Base-by-base conservation (phyloP, 371 early-diverging fungal genomes). In the Choanephora cucurbitarum region DNA sequence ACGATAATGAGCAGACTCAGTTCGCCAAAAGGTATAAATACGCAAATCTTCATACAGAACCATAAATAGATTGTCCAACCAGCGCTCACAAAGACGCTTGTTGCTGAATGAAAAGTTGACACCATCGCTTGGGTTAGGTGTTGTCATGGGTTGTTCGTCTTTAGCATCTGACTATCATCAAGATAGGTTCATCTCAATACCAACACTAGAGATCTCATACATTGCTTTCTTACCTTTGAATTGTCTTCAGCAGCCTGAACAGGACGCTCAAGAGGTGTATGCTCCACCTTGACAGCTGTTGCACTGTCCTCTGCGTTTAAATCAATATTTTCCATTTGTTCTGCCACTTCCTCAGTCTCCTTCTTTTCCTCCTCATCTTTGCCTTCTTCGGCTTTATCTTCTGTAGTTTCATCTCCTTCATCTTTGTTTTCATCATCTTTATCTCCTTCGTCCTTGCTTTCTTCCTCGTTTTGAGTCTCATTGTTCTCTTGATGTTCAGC, bases 1-100 rank as follows among this genome's bases (percentile, higher is more conserved):
- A 19, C 84, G 84, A 31, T 83, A 74, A 49, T 79, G 83, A 18
- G 80, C 62, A 52, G 86, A 79, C 52, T 89, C 88, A 11, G 91
- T 80, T 52, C 87, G 70, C 88, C 90, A 91, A 60, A 86, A 84
- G 1, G 96, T 93, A 73, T 94, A 97, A 10, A 92, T 86, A 31
- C 97, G 88, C 49, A 97, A 77, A 66, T 97, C 97, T 65, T 93
- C 95, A 62, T 94, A 97, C 34, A 97, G 74, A 3, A 96, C 93
- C 95, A 96, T 95, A 55, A 96, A 96, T 49, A 95, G 76, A 69
- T 95, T 94, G 66, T 97, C 98, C 57, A 97, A 80, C 98, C 98
- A 97, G 58, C 95, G 91, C 64, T 97, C 98, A 63, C 98, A 97
- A 23, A 97, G 83, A 15, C 98, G 82, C 80, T 97, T 97, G 77